Percentiles rank a stretch among this genome's conserved stretches.
Conservation (phyloP, 148 eudicot species). For the Cornus controversa region DNA sequence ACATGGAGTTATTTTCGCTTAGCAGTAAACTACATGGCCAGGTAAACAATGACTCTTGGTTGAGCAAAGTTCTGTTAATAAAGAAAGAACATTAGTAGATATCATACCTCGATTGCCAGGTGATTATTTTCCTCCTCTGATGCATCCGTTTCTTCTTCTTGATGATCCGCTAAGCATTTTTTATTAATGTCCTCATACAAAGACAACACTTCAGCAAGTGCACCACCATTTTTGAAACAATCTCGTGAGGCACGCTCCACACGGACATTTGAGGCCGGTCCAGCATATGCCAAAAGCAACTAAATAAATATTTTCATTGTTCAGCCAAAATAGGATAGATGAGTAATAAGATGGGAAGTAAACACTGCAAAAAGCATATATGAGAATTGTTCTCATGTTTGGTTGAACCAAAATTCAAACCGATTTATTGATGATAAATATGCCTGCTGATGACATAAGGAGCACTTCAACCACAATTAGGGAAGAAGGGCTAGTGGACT, state of each 20-base stretch:
- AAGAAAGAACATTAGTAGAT: neutral
- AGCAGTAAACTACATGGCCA: too few relatives aligned
- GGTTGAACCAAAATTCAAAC: neutral
- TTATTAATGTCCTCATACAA: slow-evolving; percentile 42
- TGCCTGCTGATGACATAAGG: neutral
- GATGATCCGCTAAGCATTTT: slow-evolving; percentile 22
- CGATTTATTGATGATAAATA: neutral
- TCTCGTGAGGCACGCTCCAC: slow-evolving; percentile 72
- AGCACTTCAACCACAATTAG: neutral
- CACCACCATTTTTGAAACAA: slow-evolving; percentile 68
- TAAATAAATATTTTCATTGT: slow-evolving; percentile 17
- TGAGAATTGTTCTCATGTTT: neutral
- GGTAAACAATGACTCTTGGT: neutral
- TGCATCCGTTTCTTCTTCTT: slow-evolving; percentile 27
- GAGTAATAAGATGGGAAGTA: neutral
- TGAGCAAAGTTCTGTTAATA: neutral
- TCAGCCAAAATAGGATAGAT: neutral
- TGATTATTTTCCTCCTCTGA: slow-evolving; percentile 23
- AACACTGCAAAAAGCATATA: neutral
- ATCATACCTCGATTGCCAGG: slow-evolving; percentile 52
- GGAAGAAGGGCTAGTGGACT: neutral
- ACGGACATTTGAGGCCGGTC: slow-evolving; percentile 83
- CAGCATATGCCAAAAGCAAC: slow-evolving; percentile 83
- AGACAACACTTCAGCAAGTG: slow-evolving; percentile 70
- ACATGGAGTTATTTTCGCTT: too few relatives aligned